Conservation (phyloP, 2,329 filamentous ascomycete species). For the Pestalotiopsis sp. region DNA sequence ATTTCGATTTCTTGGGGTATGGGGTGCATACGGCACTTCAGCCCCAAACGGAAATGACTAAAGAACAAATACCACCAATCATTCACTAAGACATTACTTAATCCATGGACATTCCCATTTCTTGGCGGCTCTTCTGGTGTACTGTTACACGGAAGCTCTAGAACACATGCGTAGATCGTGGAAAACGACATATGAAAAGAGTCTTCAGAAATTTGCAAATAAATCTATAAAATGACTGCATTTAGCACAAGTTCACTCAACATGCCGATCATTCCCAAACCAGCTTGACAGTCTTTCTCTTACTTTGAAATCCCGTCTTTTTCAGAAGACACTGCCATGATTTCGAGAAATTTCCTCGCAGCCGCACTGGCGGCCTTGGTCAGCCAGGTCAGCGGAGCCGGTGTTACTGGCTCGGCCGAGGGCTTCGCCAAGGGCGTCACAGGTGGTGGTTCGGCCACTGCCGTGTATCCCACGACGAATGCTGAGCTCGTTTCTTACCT, state of each 20-base stretch:
- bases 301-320: not conserved
- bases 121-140: not conserved
- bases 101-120: not conserved
- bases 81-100: not conserved
- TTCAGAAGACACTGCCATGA: not conserved
- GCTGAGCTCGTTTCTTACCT: slow-evolving; percentile 63
- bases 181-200: not conserved
- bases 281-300: not conserved
- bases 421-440: slow-evolving; percentile 56
- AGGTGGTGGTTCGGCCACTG: slow-evolving; percentile 57
- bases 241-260: not conserved
- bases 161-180: not conserved
- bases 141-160: slow-evolving; percentile 1
- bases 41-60: slow-evolving; percentile 4
- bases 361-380: slow-evolving; percentile 2
- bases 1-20: not conserved
- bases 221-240: not conserved
- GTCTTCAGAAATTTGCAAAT: not conserved
- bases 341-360: slow-evolving; percentile 2
- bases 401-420: slow-evolving; percentile 40
- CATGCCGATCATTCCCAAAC: not conserved
- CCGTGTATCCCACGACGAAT: slow-evolving; percentile 56
- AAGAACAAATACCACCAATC: slow-evolving; percentile 13
- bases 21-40: not conserved
- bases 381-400: slow-evolving; percentile 20